Percentiles rank a stretch among this genome's conserved stretches.
These are phyloP conservation scores for Calonectria ilicicola DNA, from an alignment of 2,329 filamentous ascomycete genomes.

Conservation along the genomic window DNA sequence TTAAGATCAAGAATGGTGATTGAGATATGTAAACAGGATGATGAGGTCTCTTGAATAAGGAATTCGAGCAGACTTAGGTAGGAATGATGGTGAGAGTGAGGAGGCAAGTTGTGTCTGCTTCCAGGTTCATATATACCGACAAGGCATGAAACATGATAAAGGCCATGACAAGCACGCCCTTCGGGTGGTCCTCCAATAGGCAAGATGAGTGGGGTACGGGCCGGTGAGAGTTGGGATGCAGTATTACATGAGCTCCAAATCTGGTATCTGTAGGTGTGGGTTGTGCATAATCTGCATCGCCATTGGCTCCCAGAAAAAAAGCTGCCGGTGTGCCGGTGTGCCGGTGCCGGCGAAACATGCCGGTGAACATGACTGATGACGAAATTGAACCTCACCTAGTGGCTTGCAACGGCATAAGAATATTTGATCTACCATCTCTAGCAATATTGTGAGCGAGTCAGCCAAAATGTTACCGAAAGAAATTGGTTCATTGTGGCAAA, in stretches of 20 bases:
- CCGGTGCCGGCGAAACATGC: neutral
- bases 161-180: neutral
- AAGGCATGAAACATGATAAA: neutral
- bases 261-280: conserved; percentile 3
- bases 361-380: neutral
- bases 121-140: neutral
- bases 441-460: neutral
- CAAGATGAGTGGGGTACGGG: neutral
- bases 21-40: neutral
- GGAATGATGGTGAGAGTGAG: neutral
- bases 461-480: neutral
- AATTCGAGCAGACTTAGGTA: too few species aligned
- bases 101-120: neutral
- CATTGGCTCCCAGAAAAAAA: neutral
- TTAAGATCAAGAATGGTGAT: neutral
- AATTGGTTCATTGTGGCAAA: neutral
- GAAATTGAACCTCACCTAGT: too few species aligned
- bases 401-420: neutral
- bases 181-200: neutral
- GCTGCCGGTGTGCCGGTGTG: conserved; percentile 22
- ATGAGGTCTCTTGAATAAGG: too few species aligned
- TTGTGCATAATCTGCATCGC: neutral
- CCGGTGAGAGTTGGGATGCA: neutral
- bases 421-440: neutral
- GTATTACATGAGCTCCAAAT: neutral